Base-by-base conservation (phyloP, 2,329 filamentous ascomycete genomes). In the Aureobasidium sp. region DNA sequence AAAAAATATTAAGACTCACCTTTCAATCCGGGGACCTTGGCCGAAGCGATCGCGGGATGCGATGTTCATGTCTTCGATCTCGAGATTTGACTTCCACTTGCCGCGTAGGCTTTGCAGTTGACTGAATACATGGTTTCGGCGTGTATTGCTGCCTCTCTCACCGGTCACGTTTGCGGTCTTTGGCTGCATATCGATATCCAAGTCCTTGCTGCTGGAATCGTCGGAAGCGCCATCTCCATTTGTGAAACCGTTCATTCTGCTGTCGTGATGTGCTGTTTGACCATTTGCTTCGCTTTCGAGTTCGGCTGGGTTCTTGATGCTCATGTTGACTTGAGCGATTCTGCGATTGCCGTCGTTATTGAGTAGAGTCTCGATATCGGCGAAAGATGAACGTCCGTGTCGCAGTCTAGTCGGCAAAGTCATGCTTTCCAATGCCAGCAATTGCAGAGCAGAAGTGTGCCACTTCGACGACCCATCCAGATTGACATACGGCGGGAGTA, bases 311-410 rank as follows among this genome's bases (percentile, higher is more conserved):
- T 70, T 65, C 2, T 74, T 70, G 29, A 88, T 71, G 47, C 79
- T 83, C 72, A 94, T 81, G 55, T 82, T 79, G 42, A 95, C 73
- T 56, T 84, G 83, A 6, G 85, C 88, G 29, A 97, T 82, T 22
- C 81, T 85, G 63, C 90, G 88, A 56, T 82, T 86, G n/a, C 88
- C 88, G 54, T 85, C 83, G 25, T 81, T 77, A 60, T 89, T 90
- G 50, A 94, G 71, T 11, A 79, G 74, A 51, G 81, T 79, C 27
- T 84, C 79, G 40, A 91, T 69, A 47, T 82, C 77, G 34, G 79
- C 76, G 40, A 93, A 70, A 1, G 77, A 81, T 64, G 75, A 56
- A 70, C 71, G 60, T 66, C 73, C 57, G 61, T 58, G 57, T 21
- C 76, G 77, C 25, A 95, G 70, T 3, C 91, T 79, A 1, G 88